phyloP scores from a whole-genome alignment of 2,329 filamentous ascomycete genomes.

The Penicillium palitans region DNA sequence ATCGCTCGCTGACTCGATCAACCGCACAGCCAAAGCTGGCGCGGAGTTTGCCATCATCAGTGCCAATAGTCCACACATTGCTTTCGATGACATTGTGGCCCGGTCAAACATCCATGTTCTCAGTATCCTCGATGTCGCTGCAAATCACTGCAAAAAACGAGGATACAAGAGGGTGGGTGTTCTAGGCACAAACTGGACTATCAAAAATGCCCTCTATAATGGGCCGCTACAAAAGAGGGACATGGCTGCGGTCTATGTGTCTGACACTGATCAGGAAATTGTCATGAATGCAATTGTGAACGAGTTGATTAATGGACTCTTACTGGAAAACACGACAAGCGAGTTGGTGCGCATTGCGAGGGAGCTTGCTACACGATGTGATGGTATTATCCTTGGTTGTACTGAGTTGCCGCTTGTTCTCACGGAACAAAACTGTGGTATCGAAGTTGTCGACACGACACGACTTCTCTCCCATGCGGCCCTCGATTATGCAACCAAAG shows the following conservation, averaged over 20 bases:
- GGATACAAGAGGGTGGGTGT: neutral
- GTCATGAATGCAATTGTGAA: neutral
- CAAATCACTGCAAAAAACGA: conserved; percentile 3
- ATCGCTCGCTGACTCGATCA: conserved; percentile 9
- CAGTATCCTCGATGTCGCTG: conserved; percentile 7
- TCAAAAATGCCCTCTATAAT: conserved; percentile 5
- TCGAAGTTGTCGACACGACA: conserved; percentile 12
- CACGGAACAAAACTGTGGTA: conserved; percentile 9
- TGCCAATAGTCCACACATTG: conserved; percentile 12
- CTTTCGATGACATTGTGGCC: neutral
- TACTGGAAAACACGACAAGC: neutral
- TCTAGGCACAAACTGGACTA: conserved; percentile 8
- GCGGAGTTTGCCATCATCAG: conserved; percentile 16
- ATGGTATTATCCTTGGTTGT: conserved; percentile 12
- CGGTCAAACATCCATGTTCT: conserved; percentile 11
- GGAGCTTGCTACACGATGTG: conserved; percentile 7
- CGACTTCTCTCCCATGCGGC: conserved; percentile 9
- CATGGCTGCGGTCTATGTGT: conserved; percentile 7
- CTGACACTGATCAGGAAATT: neutral
- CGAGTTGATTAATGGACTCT: neutral
- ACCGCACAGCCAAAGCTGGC: conserved; percentile 11
- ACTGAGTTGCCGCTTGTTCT: conserved; percentile 13
- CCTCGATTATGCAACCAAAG: conserved; percentile 4
- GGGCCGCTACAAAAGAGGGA: conserved; percentile 1
- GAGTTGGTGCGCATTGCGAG: conserved; percentile 7